A percentile compares a stretch with the other conserved stretches of the same genome.
These are phyloP conservation scores for Maudiozyma bulderi DNA, from an alignment of 805 yeast species.

Conservation along the genomic window DNA sequence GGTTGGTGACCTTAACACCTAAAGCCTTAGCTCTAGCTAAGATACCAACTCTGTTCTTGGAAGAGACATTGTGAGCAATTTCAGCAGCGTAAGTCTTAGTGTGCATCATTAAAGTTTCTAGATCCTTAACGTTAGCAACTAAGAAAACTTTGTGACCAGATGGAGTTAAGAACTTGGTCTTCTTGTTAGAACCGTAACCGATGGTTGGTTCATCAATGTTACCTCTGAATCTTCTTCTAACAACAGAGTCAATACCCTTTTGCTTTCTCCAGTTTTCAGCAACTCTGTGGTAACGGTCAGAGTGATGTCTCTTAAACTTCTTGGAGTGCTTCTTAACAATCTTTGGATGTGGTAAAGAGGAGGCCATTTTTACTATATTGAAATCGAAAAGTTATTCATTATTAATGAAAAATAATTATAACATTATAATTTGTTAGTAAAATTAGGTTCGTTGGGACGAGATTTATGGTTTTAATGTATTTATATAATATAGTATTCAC, in stretches of 20 bases:
- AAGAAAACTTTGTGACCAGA: slow-evolving; percentile 97
- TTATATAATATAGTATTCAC: too few relatives aligned
- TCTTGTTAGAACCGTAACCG: slow-evolving; percentile 99
- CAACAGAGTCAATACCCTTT: slow-evolving; percentile 99
- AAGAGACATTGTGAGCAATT: slow-evolving; percentile 97
- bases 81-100: slow-evolving; percentile 99
- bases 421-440: too few relatives aligned
- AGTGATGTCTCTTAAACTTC: slow-evolving; percentile 99
- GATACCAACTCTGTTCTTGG: slow-evolving; percentile 95
- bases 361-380: slow-evolving; percentile 59
- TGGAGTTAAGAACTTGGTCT: slow-evolving; percentile 91
- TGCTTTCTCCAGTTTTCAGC: slow-evolving; percentile 99
- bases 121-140: slow-evolving; percentile 85
- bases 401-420: too few relatives aligned
- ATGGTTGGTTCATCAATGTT: slow-evolving; percentile 97
- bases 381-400: neutral
- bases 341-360: slow-evolving; percentile 97
- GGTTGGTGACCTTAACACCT: slow-evolving; percentile 98
- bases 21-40: slow-evolving; percentile 95
- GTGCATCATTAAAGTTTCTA: slow-evolving; percentile 93
- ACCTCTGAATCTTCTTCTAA: slow-evolving; percentile 99
- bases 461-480: too few relatives aligned
- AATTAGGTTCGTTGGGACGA: too few relatives aligned
- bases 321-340: slow-evolving; percentile 98
- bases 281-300: slow-evolving; percentile 98